phyloP scores from a whole-genome alignment of 2,329 filamentous ascomycete genomes.

The Cladosporium halotolerans region DNA sequence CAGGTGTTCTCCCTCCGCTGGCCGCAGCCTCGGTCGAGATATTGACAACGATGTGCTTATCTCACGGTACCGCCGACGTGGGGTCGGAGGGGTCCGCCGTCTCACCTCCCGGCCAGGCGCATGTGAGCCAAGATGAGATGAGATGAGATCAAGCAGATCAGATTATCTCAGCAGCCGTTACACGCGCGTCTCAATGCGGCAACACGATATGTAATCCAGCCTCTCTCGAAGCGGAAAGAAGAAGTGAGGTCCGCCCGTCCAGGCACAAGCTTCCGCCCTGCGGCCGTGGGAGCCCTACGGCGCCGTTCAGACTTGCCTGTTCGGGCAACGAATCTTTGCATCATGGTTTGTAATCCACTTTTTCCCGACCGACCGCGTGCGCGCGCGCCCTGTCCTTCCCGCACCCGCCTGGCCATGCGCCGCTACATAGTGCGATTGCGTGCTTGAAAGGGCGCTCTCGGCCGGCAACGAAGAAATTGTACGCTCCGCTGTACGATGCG shows the following conservation, averaged over 20 bases:
- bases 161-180: neutral
- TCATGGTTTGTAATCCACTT: constrained; percentile 15
- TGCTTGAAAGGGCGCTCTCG: neutral
- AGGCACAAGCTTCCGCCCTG: neutral
- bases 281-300: neutral
- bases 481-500: neutral
- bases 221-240: neutral
- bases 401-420: neutral
- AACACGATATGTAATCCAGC: neutral
- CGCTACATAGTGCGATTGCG: constrained; percentile 10
- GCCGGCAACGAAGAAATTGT: neutral
- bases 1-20: no score
- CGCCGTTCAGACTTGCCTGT: neutral
- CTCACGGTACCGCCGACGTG: neutral
- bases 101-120: no score
- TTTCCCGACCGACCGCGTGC: neutral
- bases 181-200: neutral
- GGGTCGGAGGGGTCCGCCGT: neutral
- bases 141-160: neutral
- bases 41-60: neutral
- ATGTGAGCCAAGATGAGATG: neutral
- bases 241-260: constrained; percentile 1
- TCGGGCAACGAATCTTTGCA: constrained; percentile 7
- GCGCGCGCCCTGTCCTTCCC: constrained; percentile 1
- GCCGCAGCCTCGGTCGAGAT: no score